A percentile compares a stretch with the other conserved stretches of the same genome.
phyloP scores from a whole-genome alignment of 805 yeast species.

The Yarrowia divulgata region DNA sequence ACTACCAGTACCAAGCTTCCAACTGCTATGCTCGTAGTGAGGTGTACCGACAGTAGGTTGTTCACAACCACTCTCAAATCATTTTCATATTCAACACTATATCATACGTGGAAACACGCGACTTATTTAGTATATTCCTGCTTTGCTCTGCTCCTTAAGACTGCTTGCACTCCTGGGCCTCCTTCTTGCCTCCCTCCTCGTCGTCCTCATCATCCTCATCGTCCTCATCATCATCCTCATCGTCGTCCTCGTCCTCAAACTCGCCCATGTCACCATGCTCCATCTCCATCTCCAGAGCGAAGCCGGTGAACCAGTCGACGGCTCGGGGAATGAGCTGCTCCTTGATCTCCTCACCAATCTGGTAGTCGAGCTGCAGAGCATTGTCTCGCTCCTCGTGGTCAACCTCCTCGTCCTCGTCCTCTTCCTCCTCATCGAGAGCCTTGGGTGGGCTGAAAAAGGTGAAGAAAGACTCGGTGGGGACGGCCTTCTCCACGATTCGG shows the following conservation, averaged over 20 bases:
- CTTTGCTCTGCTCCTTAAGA: slow-evolving; percentile 44
- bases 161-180: slow-evolving; percentile 68
- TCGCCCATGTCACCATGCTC: slow-evolving; percentile 65
- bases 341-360: slow-evolving; percentile 94
- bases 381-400: slow-evolving; percentile 72
- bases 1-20: too few relatives aligned
- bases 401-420: slow-evolving; percentile 59
- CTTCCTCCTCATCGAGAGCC: slow-evolving; percentile 68
- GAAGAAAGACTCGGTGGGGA: slow-evolving; percentile 95
- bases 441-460: slow-evolving; percentile 94
- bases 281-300: slow-evolving; percentile 83
- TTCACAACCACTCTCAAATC: not conserved
- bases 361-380: slow-evolving; percentile 84
- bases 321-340: slow-evolving; percentile 96
- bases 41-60: too few relatives aligned
- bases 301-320: slow-evolving; percentile 98
- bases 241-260: slow-evolving; percentile 67
- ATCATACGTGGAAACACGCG: slow-evolving; percentile 11
- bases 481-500: slow-evolving; percentile 90
- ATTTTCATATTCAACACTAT: slow-evolving; percentile 32
- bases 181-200: slow-evolving; percentile 56
- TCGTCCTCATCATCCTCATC: slow-evolving; percentile 70
- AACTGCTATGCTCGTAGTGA: too few relatives aligned
- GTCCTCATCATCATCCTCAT: slow-evolving; percentile 64
- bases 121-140: not conserved